Evolutionary conservation across 495 filamentous ascomycete genomes (phyloP).

Genomic region (Aspergillus sclerotiicarbonarius): DNA sequence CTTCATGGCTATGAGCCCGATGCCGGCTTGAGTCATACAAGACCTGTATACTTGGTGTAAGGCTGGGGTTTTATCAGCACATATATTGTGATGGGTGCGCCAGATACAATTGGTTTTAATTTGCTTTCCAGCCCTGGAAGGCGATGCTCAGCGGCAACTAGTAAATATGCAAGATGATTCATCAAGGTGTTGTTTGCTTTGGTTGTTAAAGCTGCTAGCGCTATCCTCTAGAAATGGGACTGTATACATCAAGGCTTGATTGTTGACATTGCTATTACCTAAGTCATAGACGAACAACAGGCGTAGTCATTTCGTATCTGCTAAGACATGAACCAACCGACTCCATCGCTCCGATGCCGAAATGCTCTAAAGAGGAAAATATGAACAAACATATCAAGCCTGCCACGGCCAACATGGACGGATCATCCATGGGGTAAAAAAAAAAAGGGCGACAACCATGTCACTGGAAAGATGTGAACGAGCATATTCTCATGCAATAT

Average conservation of each 20-base stretch:
- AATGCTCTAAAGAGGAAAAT: conserved; percentile 2
- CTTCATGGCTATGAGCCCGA: background rate
- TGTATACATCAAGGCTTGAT: background rate
- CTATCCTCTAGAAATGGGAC: background rate
- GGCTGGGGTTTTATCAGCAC: too few species aligned
- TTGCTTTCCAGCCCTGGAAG: background rate
- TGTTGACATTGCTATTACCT: background rate
- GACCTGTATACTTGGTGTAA: background rate
- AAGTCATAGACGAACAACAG: background rate
- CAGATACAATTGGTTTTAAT: background rate
- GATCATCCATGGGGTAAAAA: background rate
- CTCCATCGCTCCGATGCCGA: conserved; percentile 9
- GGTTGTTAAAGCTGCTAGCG: background rate
- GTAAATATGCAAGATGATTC: background rate
- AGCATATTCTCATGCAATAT: background rate
- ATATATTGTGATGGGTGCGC: background rate
- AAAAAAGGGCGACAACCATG: background rate
- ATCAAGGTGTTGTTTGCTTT: background rate
- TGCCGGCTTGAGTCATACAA: background rate
- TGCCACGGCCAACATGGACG: background rate
- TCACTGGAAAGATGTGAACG: background rate
- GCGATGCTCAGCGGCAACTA: background rate
- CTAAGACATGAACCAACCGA: conserved; percentile 4
- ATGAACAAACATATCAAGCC: background rate
- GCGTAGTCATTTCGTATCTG: conserved; percentile 5